Evolutionary conservation across 305 asterid species (phyloP).

Genomic region (Solanum aculeatissimum): DNA sequence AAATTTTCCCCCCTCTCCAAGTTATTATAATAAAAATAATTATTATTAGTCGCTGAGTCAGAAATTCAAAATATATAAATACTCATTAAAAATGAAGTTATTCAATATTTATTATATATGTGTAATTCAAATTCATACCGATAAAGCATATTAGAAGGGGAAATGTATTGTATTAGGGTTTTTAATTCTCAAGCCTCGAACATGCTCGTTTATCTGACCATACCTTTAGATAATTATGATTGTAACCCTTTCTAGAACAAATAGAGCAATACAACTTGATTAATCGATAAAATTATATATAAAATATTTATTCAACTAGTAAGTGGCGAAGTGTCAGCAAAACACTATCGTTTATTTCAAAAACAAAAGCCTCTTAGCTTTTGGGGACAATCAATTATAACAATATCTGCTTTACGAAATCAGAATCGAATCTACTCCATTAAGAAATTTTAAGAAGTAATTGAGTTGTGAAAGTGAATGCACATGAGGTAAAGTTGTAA

Average conservation of each 20-base stretch:
- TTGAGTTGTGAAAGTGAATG: not conserved
- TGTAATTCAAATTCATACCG: not conserved
- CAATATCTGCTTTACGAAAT: not conserved
- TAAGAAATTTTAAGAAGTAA: not conserved
- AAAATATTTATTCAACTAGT: not conserved
- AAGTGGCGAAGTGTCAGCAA: not conserved
- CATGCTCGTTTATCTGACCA: accelerated
- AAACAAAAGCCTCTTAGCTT: not conserved
- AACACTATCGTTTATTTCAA: not conserved
- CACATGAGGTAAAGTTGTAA: not conserved
- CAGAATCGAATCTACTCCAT: not conserved
- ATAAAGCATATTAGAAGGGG: not conserved
- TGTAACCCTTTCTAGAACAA: not conserved
- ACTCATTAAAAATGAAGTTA: not conserved
- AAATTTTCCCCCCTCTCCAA: not conserved
- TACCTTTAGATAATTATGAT: not conserved
- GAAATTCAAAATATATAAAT: not conserved
- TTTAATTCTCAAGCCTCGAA: not conserved
- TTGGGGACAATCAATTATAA: not conserved
- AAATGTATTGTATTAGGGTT: not conserved
- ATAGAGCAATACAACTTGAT: not conserved
- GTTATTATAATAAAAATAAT: not conserved
- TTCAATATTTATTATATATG: not conserved
- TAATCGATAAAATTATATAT: not conserved
- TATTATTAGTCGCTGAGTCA: not conserved